Percentiles rank a stretch among this genome's conserved stretches.
These are phyloP conservation scores for Pseudonitzschia pungens DNA, from an alignment of 108 stramenopile genomes.

Conservation along the genomic window DNA sequence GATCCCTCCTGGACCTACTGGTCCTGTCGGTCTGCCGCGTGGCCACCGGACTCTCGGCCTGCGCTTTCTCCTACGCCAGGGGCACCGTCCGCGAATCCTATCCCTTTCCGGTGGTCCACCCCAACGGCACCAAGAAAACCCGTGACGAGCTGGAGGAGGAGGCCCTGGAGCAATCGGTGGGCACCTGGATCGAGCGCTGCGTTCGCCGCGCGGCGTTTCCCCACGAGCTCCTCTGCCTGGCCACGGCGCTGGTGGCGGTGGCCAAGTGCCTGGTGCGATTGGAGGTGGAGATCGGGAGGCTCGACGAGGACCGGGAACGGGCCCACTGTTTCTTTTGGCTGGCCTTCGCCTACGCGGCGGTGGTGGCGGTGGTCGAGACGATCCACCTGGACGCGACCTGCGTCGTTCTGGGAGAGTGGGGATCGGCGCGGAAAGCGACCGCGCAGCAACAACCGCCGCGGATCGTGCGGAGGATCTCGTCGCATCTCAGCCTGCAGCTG, in stretches of 20 bases:
- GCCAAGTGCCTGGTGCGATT: constrained; percentile 52
- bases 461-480: constrained; percentile 25
- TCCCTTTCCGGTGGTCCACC: constrained; percentile 42
- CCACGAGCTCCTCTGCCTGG: constrained; percentile 30
- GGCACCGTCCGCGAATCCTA: constrained; percentile 28
- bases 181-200: constrained; percentile 36
- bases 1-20: constrained; percentile 39
- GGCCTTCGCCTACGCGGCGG: constrained; percentile 32
- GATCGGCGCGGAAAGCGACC: background rate
- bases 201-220: constrained; percentile 39
- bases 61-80: constrained; percentile 19
- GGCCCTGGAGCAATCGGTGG: constrained; percentile 50
- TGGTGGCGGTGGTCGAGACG: constrained; percentile 38
- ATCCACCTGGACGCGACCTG: constrained; percentile 29
- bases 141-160: constrained; percentile 61
- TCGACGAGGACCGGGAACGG: constrained; percentile 25
- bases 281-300: constrained; percentile 47
- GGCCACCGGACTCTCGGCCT: constrained; percentile 6
- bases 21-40: constrained; percentile 32
- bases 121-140: constrained; percentile 52
- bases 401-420: constrained; percentile 25
- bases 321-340: constrained; percentile 54
- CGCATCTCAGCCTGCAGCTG: constrained; percentile 43
- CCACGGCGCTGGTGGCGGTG: constrained; percentile 35
- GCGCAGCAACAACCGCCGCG: background rate